Evolutionary conservation across 108 stramenopile genomes (phyloP), one percentile per base, ranked within the genome.

Genomic region (Nitzschia putrida): DNA sequence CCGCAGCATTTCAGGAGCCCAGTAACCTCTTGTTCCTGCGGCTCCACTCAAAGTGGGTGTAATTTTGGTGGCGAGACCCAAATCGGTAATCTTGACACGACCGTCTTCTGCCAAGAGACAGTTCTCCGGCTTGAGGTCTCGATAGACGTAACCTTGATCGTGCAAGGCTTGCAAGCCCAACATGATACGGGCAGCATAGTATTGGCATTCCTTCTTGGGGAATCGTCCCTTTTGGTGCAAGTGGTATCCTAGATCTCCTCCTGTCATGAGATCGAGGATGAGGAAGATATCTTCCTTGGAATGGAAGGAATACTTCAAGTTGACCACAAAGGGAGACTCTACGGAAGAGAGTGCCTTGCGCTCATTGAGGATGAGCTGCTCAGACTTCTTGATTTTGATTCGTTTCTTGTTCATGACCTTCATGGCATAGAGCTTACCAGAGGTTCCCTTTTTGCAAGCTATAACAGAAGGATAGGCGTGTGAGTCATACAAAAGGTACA

Each of bases 391-490:
- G 24, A 87, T 67, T 74, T 98, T 98, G 56, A 98, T 93, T 57
- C 95, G 81, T 51, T 88, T 93, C 79, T 96, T 97, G 83, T 96
- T 93, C 95, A 97, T 96, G 58, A 96, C 93, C 80, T 98, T 98
- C 97, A 98, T 98, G 12, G 97, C 97, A 68, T 96, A 98, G 16
- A 98, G 81, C 73, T 95, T 95, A 25, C 97, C 97, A 8, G 94
- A 93, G 8, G 93, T 91, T 59, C 95, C 89, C 58, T 94, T 94
- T 72, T 98, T 98, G 73, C 96, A 95, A 14, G 93, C 94, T 92
- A 58, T 70, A 41, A 12, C 24, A n/a, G 11, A 56, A n/a, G 39
- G 29, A 64, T 10, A 18, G 40, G 29, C n/a, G n/a, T 34, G 29
- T 34, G 29, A 34, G 29, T 34, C 29, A 66, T 37, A 21, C 16